Evolutionary conservation across 2,329 filamentous ascomycete species (phyloP).

Genomic region (Parasarocladium wereldwijsianum): DNA sequence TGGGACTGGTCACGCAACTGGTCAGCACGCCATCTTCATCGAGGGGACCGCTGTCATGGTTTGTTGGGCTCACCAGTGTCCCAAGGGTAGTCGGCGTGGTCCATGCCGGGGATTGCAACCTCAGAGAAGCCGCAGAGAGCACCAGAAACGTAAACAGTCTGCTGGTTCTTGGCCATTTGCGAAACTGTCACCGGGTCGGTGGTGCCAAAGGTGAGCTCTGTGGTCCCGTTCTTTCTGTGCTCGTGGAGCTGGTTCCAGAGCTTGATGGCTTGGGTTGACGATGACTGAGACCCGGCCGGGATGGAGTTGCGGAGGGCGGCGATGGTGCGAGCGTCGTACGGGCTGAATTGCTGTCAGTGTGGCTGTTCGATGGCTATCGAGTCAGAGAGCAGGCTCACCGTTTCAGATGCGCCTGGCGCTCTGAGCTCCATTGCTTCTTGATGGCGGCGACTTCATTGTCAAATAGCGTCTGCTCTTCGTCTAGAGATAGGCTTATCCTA

Average conservation of each 20-base stretch:
- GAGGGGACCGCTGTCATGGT: too few relatives aligned
- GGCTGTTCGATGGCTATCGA: too few relatives aligned
- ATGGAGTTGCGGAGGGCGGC: constrained; percentile 17
- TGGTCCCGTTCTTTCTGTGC: constrained; percentile 18
- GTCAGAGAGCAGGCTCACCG: constrained; percentile 6
- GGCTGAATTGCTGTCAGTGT: too few relatives aligned
- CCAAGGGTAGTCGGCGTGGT: constrained; percentile 26
- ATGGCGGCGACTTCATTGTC: constrained; percentile 17
- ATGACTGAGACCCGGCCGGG: constrained; percentile 13
- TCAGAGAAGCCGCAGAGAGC: constrained; percentile 23
- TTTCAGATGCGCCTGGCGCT: constrained; percentile 14
- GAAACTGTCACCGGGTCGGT: constrained; percentile 19
- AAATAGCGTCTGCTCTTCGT: constrained; percentile 16
- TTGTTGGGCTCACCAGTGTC: too few relatives aligned
- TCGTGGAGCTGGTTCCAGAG: constrained; percentile 20
- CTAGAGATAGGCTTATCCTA: constrained; percentile 4
- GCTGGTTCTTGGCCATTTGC: constrained; percentile 21
- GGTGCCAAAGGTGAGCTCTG: constrained; percentile 21
- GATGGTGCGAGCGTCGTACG: constrained; percentile 17
- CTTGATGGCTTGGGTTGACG: constrained; percentile 17
- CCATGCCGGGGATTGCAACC: constrained; percentile 20
- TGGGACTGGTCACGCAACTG: too few relatives aligned
- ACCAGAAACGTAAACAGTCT: constrained; percentile 25
- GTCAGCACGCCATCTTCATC: too few relatives aligned
- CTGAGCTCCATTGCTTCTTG: constrained; percentile 18